Evolutionary conservation across 768 basidiomycete genomes (phyloP), one percentile per base, ranked within the genome.

Genomic region (Phlebiopsis flavidoalba): DNA sequence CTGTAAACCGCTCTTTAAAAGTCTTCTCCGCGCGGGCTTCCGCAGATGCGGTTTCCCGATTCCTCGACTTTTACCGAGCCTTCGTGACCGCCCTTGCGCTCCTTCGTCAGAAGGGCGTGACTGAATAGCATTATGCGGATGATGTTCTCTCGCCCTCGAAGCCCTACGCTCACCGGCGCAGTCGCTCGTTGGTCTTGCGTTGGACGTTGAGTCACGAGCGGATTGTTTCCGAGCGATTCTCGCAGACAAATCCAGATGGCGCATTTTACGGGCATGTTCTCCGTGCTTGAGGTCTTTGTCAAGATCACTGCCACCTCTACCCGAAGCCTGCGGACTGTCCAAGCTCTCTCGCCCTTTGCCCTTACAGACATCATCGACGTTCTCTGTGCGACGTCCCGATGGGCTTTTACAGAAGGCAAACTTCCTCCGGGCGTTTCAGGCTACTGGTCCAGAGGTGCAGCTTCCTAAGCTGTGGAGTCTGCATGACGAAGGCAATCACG

Each of bases 361-460:
- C 81, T 98, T 66, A 92, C 93, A 12, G 97, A 99, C 68, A 83
- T 97, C 60, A 83, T 98, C 59, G 95, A 98, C 40, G 88, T 88
- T 5, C 81, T 98, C 1, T 96, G 93, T 68, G 80, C 85, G 8
- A 80, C 76, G n/a, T 40, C 83, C 82, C 1, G 85, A 85, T 64
- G 92, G 92, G 12, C 76, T 95, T 5, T 74, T 95, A 5, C 85
- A 85, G 66, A 77, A 81, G 37, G 60, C 73, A 5, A 60, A 65
- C 15, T 91, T 87, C 68, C 71, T 88, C 53, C 78, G 74, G 43
- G 66, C 77, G 1, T 65, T 72, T 15, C 78, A 81, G 22, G 72
- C 72, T 10, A 68, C 75, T 12, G 80, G 81, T 19, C 79, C 84
- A 24, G 78, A 80, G 49, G 73, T 82, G 21, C 77, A 77, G 48